A percentile compares a stretch with the other conserved stretches of the same genome.
Conservation (phyloP, 164 flowering plant genomes). For the Saururus chinensis region DNA sequence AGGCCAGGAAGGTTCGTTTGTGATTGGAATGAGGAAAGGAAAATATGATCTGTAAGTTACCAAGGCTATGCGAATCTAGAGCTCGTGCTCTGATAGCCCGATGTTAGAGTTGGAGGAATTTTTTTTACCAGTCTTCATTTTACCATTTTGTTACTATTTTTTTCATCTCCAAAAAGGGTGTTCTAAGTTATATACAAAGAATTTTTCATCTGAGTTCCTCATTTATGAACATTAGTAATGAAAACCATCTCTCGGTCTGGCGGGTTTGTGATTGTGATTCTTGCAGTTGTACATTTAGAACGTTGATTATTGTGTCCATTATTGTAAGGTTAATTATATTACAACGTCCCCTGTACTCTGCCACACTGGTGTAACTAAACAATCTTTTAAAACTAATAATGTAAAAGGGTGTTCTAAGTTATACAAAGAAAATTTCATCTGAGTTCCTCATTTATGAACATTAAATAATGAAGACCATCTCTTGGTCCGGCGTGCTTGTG, state of each 20-base stretch:
- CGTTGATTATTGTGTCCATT: no score
- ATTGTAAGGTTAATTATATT: no score
- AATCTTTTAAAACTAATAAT: no score
- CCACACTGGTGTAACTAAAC: no score
- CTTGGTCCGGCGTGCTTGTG: no score
- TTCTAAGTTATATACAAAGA: neutral
- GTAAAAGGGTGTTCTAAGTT: neutral
- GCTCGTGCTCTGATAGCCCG: neutral
- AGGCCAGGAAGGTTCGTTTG: neutral
- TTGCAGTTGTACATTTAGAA: no score
- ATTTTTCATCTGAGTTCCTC: neutral
- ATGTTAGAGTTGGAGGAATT: neutral
- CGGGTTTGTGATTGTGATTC: no score
- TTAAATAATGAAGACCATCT: neutral
- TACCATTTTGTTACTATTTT: neutral
- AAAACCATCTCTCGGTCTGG: no score
- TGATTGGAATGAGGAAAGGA: neutral
- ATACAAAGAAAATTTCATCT: no score
- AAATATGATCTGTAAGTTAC: neutral
- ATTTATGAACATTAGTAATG: neutral
- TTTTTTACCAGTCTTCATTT: no score
- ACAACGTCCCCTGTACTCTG: no score
- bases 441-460: neutral
- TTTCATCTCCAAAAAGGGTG: neutral
- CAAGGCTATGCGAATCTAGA: neutral